Base-by-base conservation (phyloP, 2,329 filamentous ascomycete species). In the Colletotrichum spinosum region DNA sequence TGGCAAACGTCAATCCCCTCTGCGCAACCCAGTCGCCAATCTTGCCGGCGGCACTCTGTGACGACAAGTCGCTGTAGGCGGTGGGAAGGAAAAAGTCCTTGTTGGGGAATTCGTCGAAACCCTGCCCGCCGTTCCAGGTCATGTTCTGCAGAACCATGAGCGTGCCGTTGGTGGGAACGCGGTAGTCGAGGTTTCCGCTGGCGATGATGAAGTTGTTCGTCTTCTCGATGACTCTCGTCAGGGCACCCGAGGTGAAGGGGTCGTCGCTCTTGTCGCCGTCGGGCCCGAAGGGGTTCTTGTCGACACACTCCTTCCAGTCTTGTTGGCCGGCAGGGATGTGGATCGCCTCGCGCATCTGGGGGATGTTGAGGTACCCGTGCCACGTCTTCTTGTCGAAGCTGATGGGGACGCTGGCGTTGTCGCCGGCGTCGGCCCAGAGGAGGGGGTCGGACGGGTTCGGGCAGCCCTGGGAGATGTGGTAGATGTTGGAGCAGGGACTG, bases 401-500 rank as follows among this genome's bases (percentile, higher is more conserved):
- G 25, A 77, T 73, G 65, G 88, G 81, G 1, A 54, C 25, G 9
- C 35, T 60, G n/a, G 60, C 55, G 34, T 64, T 64, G 49, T 60
- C 50, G 2, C 48, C 55, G 7, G 83, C 83, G 15, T 89, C 88
- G 0, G 90, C 89, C 76, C 90, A 90, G 15, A 87, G 87, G 2
- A 94, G 80, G 0, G 90, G 86, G 64, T 93, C 89, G 84, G 87
- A 92, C 1, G 87, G 79, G 3, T 88, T 70, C 0, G 92, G 92
- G 74, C 92, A 96, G 13, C 88, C 91, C 6, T 87, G 88, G 3
- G 86, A 86, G 13, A 95, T 86, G 60, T 91, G 86, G 78, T 95
- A 95, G n/a, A 92, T 80, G 74, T 93, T 88, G 77, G 91, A 96
- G 80, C 93, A 96, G 0, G 92, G 92, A 78, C 96, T 96, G 39